Conservation (phyloP, 768 basidiomycete genomes). For the Lanmaoa pseudosensibilis region DNA sequence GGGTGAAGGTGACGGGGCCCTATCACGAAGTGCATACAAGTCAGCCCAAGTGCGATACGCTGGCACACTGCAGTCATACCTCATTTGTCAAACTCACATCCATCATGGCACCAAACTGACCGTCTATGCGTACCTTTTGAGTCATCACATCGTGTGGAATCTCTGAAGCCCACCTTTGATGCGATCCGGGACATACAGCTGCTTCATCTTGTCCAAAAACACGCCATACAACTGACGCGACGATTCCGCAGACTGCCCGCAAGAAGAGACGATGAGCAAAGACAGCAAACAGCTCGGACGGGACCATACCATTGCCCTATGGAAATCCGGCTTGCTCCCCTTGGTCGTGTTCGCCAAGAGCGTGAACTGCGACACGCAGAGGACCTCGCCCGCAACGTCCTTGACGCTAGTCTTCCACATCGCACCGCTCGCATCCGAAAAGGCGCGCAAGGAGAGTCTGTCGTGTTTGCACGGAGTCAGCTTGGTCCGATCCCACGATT, state of each 20-base stretch:
- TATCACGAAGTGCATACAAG: conserved; percentile 27
- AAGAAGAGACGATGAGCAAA: neutral
- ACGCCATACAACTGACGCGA: conserved; percentile 69
- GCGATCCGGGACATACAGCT: conserved; percentile 68
- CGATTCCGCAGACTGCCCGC: conserved; percentile 61
- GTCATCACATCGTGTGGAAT: neutral
- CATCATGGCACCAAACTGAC: conserved; percentile 98
- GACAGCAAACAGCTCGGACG: neutral
- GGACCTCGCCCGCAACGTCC: conserved; percentile 85
- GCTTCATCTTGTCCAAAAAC: conserved; percentile 68
- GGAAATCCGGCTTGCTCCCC: conserved; percentile 91
- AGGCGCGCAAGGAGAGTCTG: conserved; percentile 74
- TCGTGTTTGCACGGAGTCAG: conserved; percentile 7
- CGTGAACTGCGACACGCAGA: conserved; percentile 96
- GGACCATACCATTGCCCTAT: conserved; percentile 78
- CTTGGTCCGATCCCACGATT: neutral
- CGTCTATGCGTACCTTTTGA: conserved; percentile 51
- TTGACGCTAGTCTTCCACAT: conserved; percentile 90
- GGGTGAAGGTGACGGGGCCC: conserved; percentile 84
- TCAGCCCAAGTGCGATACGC: neutral
- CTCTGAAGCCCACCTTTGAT: conserved; percentile 60
- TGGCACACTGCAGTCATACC: conserved; percentile 41
- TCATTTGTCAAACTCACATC: conserved; percentile 85
- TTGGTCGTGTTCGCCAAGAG: conserved; percentile 84
- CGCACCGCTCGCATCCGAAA: conserved; percentile 57